Percentiles rank a stretch among this genome's conserved stretches.
phyloP scores from a whole-genome alignment of 2,329 filamentous ascomycete species.

The Bisporella sp. region DNA sequence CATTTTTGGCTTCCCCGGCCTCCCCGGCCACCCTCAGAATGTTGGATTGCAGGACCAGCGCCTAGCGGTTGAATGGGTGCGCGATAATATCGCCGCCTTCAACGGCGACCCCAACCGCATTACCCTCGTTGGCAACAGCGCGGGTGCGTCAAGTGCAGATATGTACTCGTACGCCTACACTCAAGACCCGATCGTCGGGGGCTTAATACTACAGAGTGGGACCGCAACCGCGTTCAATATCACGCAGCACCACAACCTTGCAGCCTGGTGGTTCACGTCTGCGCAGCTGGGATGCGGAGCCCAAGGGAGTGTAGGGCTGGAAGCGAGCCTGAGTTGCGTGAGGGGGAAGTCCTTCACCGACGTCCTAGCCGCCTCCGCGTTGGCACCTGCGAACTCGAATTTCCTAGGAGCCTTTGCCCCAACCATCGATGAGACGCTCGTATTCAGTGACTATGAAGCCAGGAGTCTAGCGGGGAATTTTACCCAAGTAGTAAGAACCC shows the following conservation, averaged over 20 bases:
- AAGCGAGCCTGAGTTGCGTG: conserved; percentile 20
- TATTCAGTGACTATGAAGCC: conserved; percentile 13
- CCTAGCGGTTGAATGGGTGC: conserved; percentile 48
- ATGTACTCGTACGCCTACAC: conserved; percentile 20
- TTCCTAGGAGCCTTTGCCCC: conserved; percentile 13
- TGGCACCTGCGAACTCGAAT: conserved; percentile 4
- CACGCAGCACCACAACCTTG: conserved; percentile 8
- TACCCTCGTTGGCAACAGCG: conserved; percentile 25
- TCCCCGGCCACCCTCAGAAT: conserved; percentile 13
- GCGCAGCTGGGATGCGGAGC: conserved; percentile 18
- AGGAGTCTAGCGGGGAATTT: conserved; percentile 13
- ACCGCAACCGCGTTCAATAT: conserved; percentile 5
- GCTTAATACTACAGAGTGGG: conserved; percentile 15
- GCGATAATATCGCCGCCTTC: conserved; percentile 48
- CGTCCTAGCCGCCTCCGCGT: conserved; percentile 10
- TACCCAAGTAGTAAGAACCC: conserved; percentile 13
- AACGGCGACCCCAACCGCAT: conserved; percentile 43
- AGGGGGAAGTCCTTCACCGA: conserved; percentile 9
- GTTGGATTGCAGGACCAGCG: conserved; percentile 53
- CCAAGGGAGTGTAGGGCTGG: conserved; percentile 12
- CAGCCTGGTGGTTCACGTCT: conserved; percentile 21
- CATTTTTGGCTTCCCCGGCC: conserved; percentile 21
- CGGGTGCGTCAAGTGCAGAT: conserved; percentile 19
- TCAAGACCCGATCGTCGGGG: conserved; percentile 19
- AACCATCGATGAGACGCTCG: conserved; percentile 11